Evolutionary conservation across 2,329 filamentous ascomycete genomes (phyloP).

Genomic region (Fusarium dlaminii): DNA sequence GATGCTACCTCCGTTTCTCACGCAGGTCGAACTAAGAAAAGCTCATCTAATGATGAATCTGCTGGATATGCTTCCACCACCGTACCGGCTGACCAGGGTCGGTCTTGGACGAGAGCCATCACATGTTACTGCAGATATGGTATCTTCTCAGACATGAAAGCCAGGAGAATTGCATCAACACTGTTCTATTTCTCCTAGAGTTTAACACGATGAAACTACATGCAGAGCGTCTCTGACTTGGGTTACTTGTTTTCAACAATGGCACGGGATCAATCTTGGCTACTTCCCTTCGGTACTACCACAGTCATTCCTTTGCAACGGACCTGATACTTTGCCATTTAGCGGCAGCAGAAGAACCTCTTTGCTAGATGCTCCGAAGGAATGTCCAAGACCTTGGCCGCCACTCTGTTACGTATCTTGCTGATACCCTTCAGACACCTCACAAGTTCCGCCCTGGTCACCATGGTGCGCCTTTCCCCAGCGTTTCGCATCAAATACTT

Average conservation of each 20-base stretch:
- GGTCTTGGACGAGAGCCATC: neutral
- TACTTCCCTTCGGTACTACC: neutral
- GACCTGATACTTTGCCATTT: no score
- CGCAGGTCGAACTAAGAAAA: neutral
- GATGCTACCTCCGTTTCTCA: neutral
- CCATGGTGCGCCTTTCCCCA: slow-evolving; percentile 1
- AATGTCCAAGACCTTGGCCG: neutral
- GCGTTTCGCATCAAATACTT: neutral
- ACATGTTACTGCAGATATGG: neutral
- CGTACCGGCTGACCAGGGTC: no score
- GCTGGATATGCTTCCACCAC: neutral
- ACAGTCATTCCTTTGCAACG: neutral
- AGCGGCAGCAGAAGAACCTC: neutral
- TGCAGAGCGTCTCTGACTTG: neutral
- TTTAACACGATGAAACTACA: no score
- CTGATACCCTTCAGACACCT: neutral
- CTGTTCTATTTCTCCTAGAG: neutral
- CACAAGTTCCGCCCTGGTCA: neutral
- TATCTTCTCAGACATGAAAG: neutral
- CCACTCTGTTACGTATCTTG: neutral
- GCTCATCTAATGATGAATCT: no score
- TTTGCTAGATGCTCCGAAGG: slow-evolving; percentile 15
- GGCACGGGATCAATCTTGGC: neutral
- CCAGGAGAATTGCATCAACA: neutral
- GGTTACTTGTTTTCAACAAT: neutral